These are phyloP conservation scores for Trypanosoma theileri DNA, from an alignment of 208 protist genomes.

Conservation along the genomic window DNA sequence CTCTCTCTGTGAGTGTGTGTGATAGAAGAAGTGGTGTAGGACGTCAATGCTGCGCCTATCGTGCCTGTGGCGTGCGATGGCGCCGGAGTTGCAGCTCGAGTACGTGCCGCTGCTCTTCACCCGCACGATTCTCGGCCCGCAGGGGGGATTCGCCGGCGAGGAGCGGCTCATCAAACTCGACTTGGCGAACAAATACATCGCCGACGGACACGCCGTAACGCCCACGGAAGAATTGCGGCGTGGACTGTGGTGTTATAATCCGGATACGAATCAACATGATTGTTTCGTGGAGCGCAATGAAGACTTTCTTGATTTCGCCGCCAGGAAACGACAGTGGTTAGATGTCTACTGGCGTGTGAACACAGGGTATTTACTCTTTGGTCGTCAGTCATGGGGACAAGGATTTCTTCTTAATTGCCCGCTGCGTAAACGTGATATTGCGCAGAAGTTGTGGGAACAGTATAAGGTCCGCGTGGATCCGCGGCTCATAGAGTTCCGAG, in stretches of 20 bases:
- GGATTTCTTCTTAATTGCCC: constrained; percentile 90
- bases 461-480: constrained; percentile 90
- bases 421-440: constrained; percentile 82
- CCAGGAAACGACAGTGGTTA: constrained; percentile 91
- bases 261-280: constrained; percentile 83
- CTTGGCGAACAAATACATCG: constrained; percentile 77
- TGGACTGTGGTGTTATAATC: constrained; percentile 91
- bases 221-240: constrained; percentile 67
- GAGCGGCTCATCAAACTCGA: constrained; percentile 91
- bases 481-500: constrained; percentile 83
- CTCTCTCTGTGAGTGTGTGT: no score
- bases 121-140: constrained; percentile 82
- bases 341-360: constrained; percentile 93
- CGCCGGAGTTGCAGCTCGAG: constrained; percentile 88
- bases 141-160: constrained; percentile 89
- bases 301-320: constrained; percentile 90
- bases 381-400: constrained; percentile 87
- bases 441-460: constrained; percentile 93
- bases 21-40: no score
- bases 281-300: constrained; percentile 86
- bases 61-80: constrained; percentile 73
- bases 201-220: constrained; percentile 62
- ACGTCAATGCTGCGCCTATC: constrained; percentile 65
- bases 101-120: constrained; percentile 88
- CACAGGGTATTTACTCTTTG: constrained; percentile 90